Base-by-base conservation (phyloP, 2,329 filamentous ascomycete species). In the Graphium sp. region DNA sequence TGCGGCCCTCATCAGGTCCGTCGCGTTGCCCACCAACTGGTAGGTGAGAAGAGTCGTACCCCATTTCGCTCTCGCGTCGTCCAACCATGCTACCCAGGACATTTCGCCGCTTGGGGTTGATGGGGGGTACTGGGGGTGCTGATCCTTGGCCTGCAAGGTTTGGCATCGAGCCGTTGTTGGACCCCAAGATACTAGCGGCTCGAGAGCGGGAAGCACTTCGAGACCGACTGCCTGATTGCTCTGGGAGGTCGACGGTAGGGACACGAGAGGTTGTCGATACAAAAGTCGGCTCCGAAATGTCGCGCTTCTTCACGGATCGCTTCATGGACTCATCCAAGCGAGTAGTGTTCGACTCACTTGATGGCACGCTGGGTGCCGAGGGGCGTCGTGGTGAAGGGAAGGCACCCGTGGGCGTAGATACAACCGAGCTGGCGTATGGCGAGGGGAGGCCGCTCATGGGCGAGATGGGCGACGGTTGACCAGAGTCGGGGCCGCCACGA, bases 91-190 rank as follows among this genome's bases (percentile, higher is more conserved):
- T 45, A 15, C 48, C 50, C n/a, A 55, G 42, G 2, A 53, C 44
- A 7, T 55, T 57, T 30, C 62, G 57, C 7, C 67, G 58, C 27
- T 63, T 56, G 17, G 67, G 67, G 40, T 72, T 72, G 42, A 73
- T 65, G 2, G 66, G 66, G 3, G 67, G 67, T 20, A 73, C 33
- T 3, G 66, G 66, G 3, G 66, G 66, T 3, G 50, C 53, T 16
- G 41, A 32, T 11, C 17, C 20, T 8, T 40, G 44, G 5, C 44
- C 42, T 26, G 52, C 52, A 23, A 55, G 36, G 33, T 53, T 52
- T 1, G 54, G 49, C 5, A 50, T 50, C 9, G 52, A 55, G 2
- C 49, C 39, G 7, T 40, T 38, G 2, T 39, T 38, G 2, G 19
- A 28, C 17, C 31, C 28, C 10, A 49, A 41, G 10, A 50, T 33